Conservation (phyloP, 768 basidiomycete genomes). For the Lyophyllum decastes region DNA sequence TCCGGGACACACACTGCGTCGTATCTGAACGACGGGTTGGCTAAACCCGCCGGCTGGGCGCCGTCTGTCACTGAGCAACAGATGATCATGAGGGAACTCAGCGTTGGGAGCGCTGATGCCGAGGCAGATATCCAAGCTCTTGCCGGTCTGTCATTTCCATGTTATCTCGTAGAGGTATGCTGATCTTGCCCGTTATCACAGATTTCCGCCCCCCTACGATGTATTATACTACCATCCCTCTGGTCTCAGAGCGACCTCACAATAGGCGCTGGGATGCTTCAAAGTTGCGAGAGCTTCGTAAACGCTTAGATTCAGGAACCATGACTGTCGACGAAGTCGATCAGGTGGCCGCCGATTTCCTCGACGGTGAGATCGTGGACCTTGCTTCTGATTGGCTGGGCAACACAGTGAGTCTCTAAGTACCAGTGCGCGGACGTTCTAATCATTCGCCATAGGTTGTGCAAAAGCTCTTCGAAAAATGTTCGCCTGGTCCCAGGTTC, state of each 20-base stretch:
- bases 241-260: constrained; percentile 81
- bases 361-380: constrained; percentile 94
- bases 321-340: constrained; percentile 88
- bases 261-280: constrained; percentile 93
- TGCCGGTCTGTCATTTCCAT: constrained; percentile 63
- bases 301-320: constrained; percentile 87
- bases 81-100: constrained; percentile 94
- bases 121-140: constrained; percentile 86
- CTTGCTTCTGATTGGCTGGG: constrained; percentile 98
- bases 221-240: constrained; percentile 96
- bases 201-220: constrained; percentile 91
- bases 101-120: constrained; percentile 72
- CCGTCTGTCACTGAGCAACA: constrained; percentile 90
- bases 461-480: constrained; percentile 95
- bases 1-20: constrained; percentile 67
- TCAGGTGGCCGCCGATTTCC: constrained; percentile 83
- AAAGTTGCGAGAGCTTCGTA: constrained; percentile 90
- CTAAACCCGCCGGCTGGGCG: constrained; percentile 67
- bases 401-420: constrained; percentile 68
- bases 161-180: background rate
- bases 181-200: constrained; percentile 37
- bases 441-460: constrained; percentile 60
- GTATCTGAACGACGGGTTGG: constrained; percentile 53
- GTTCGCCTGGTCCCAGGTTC: constrained; percentile 73
- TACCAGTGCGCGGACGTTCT: constrained; percentile 1